Percentiles rank a stretch among this genome's conserved stretches.
These are phyloP conservation scores for Talaromyces sp. DNA, from an alignment of 2,329 filamentous ascomycete species.

Conservation along the genomic window DNA sequence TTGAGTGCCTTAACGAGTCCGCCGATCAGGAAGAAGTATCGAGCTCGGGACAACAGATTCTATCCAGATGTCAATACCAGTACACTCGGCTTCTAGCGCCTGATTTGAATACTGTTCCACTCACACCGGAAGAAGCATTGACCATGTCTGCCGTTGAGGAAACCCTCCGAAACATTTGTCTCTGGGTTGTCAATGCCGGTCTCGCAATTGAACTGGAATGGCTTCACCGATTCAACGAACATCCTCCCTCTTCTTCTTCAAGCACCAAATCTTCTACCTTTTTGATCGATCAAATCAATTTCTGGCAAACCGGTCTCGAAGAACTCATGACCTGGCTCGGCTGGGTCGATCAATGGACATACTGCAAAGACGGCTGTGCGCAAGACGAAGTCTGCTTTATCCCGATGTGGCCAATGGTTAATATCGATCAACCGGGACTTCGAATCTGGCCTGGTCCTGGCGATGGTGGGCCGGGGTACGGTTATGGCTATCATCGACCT, in stretches of 20 bases:
- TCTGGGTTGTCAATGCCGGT: not conserved
- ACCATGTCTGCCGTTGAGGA: not conserved
- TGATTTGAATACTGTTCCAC: not conserved
- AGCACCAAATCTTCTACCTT: not conserved
- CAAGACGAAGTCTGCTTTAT: slow-evolving; percentile 51
- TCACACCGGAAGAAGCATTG: not conserved
- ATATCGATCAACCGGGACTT: slow-evolving; percentile 11
- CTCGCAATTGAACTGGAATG: not conserved
- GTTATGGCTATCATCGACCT: not conserved
- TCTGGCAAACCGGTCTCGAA: slow-evolving; percentile 39
- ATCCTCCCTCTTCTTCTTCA: not conserved
- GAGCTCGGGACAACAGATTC: not conserved
- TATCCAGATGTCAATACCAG: slow-evolving; percentile 3
- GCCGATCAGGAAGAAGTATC: not conserved
- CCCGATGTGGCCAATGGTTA: slow-evolving; percentile 52
- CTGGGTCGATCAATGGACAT: slow-evolving; percentile 50
- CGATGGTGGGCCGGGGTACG: not conserved
- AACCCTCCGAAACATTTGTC: not conserved
- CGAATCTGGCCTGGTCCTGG: slow-evolving; percentile 15
- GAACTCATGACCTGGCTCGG: slow-evolving; percentile 53
- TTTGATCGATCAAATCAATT: slow-evolving; percentile 27
- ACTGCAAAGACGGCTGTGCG: slow-evolving; percentile 44
- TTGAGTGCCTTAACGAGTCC: not conserved
- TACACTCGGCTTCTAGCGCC: not conserved
- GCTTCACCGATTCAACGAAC: not conserved